phyloP scores from a whole-genome alignment of 306 rosid species.

The Senna tora region DNA sequence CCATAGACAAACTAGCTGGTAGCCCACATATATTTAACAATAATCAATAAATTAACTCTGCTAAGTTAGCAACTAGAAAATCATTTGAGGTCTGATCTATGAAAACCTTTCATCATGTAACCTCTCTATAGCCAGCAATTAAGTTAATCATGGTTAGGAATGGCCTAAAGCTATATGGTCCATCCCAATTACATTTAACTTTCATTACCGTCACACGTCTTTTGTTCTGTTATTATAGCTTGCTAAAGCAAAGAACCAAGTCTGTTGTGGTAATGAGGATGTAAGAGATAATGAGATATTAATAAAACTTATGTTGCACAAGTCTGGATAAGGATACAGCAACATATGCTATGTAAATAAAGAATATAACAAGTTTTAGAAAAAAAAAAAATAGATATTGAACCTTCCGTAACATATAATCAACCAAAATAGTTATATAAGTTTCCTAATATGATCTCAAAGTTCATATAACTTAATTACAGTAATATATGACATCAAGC shows the following conservation, averaged over 20 bases:
- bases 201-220: conserved; percentile 13
- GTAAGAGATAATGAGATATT: neutral
- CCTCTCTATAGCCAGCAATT: conserved; percentile 15
- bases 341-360: no score
- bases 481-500: no score
- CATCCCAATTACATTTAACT: conserved; percentile 10
- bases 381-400: no score
- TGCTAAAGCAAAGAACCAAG: neutral
- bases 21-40: conserved; percentile 7
- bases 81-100: conserved; percentile 9
- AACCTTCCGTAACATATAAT: no score
- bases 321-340: no score
- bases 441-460: no score
- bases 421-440: no score
- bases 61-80: conserved; percentile 19
- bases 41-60: neutral
- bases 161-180: neutral
- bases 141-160: conserved; percentile 1
- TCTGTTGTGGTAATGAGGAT: neutral
- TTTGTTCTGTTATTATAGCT: conserved; percentile 3
- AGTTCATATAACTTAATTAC: no score
- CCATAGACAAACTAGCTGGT: neutral
- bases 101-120: conserved; percentile 12
- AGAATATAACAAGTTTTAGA: no score
- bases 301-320: no score